Evolutionary conservation across 2,329 filamentous ascomycete genomes (phyloP).

Genomic region (Grosmannia huntii): DNA sequence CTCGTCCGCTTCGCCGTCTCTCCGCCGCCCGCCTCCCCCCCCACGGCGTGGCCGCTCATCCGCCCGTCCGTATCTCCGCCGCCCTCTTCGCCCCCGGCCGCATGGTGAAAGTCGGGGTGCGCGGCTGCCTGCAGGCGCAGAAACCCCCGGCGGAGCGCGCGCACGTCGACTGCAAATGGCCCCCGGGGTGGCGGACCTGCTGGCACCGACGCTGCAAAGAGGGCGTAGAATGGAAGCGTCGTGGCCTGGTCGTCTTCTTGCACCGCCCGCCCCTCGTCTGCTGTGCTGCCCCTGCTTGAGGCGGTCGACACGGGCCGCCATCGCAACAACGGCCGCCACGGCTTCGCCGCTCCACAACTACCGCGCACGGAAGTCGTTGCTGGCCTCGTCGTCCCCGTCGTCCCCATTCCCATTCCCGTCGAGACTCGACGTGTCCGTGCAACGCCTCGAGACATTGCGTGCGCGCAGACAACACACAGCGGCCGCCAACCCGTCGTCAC

Average conservation of each 20-base stretch:
- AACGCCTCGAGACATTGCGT: background rate
- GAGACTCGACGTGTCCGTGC: background rate
- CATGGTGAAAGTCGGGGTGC: constrained; percentile 56
- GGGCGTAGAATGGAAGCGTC: constrained; percentile 50
- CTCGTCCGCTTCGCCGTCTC: background rate
- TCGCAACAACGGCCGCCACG: background rate
- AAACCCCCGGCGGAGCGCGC: constrained; percentile 69
- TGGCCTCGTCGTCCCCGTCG: background rate
- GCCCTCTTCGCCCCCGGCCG: background rate
- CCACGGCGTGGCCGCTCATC: background rate
- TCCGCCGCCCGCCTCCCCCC: background rate
- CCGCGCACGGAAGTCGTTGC: background rate
- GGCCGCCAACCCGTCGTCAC: background rate
- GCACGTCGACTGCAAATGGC: constrained; percentile 60
- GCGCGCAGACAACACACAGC: background rate
- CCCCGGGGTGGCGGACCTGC: constrained; percentile 64
- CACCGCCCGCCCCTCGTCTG: no score
- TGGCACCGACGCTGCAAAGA: constrained; percentile 75
- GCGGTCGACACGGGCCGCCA: background rate
- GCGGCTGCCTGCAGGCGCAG: constrained; percentile 66
- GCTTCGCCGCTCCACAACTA: background rate
- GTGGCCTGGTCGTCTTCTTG: background rate
- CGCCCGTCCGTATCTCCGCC: background rate
- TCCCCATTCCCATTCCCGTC: background rate
- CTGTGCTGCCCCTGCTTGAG: background rate